Evolutionary conservation across 176 grass and related monocot species (phyloP).

Genomic region (Rhynchospora pubera): DNA sequence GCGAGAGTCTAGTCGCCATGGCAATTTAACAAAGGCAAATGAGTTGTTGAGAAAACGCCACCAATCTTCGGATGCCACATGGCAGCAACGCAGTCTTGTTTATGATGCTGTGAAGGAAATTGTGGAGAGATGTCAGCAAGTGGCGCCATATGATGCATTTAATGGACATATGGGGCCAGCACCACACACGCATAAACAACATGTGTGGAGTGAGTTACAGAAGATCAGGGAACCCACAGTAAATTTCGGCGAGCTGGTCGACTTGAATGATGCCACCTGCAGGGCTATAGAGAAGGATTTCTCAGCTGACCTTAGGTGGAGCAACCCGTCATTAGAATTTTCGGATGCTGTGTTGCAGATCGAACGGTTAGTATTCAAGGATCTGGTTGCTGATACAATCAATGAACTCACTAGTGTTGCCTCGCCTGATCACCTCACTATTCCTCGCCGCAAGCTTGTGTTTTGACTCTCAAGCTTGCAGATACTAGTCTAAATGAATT

Average conservation of each 20-base stretch:
- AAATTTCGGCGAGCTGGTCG: background rate
- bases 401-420: constrained; percentile 48
- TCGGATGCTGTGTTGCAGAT: constrained; percentile 62
- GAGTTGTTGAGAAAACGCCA: constrained; percentile 21
- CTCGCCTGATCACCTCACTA: background rate
- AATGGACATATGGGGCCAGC: constrained; percentile 14
- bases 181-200: constrained; percentile 8
- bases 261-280: constrained; percentile 45
- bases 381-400: constrained; percentile 84
- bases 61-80: constrained; percentile 18
- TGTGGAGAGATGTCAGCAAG: constrained; percentile 38
- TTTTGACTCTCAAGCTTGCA: constrained; percentile 32
- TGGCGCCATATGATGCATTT: constrained; percentile 44
- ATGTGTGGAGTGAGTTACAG: constrained; percentile 52
- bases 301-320: constrained; percentile 27
- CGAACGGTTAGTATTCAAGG: constrained; percentile 80
- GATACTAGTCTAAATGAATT: background rate
- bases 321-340: constrained; percentile 18
- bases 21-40: constrained; percentile 31
- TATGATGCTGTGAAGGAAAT: constrained; percentile 55
- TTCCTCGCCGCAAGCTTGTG: constrained; percentile 72
- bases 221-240: constrained; percentile 30
- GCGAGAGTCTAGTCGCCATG: constrained; percentile 8
- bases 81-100: constrained; percentile 41
- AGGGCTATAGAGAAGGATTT: constrained; percentile 57